Base-by-base conservation (phyloP, 2,329 filamentous ascomycete species). In the Tolypocladium sp. region DNA sequence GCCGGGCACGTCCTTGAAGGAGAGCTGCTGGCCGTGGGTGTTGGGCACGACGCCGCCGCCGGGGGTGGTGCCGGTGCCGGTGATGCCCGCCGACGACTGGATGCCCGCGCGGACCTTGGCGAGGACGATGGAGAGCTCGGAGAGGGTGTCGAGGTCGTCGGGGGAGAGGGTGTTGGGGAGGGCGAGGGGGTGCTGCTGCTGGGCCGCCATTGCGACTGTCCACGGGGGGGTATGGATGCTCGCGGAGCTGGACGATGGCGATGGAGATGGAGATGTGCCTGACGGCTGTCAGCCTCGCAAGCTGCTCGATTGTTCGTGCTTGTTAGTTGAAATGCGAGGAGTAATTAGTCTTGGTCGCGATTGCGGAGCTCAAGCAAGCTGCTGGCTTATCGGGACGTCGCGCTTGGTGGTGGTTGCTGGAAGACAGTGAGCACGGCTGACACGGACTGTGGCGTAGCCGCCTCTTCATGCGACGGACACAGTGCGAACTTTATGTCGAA, bases 71-170 rank as follows among this genome's bases (percentile, higher is more conserved):
- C 73, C 75, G 7, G 71, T 70, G 57, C 72, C 74, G 4, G 73
- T 72, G 55, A 76, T 69, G 57, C 76, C 71, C 44, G 75, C 66
- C 13, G 73, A 72, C 53, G 75, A 70, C 68, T 76, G 66, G 65
- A 77, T 74, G 20, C 77, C 79, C 42, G 73, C 69, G 65, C 89
- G 84, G 22, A 97, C 82, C 56, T 90, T 89, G 64, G 85, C 80
- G 62, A 97, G 85, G 65, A 96, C 84, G 60, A 86, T 81, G 68
- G 91, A 87, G 58, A 97, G 84, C 68, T 92, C 86, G 33, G 92
- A 91, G 58, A 96, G 83, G 65, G 91, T 85, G 77, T 96, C 92
- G 76, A 97, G 91, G 56, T 86, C 85, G 73, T 92, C 88, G 35
- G 92, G 89, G 56, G 90, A 83, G 62, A 94, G 88, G 59, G 88